A percentile compares a stretch with the other conserved stretches of the same genome.
Conservation (phyloP, 2,329 filamentous ascomycete species). For the Grosmannia clavigera region DNA sequence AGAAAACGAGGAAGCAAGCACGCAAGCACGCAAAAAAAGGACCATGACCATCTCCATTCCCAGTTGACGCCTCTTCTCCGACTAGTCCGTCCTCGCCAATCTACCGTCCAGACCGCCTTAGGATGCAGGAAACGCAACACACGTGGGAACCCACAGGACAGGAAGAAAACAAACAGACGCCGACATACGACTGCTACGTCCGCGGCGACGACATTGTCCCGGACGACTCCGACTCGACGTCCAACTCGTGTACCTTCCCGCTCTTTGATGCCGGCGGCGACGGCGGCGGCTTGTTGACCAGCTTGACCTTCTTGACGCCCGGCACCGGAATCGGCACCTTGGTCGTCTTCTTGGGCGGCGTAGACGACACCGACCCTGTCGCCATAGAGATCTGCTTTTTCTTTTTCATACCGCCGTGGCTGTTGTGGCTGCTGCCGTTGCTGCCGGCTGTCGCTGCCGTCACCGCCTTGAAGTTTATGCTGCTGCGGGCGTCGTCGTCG, state of each 20-base stretch:
- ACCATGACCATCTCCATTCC: not conserved
- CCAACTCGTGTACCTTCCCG: slow-evolving; percentile 31
- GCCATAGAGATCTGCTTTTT: slow-evolving; percentile 8
- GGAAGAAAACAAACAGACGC: too few species aligned
- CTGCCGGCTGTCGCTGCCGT: not conserved
- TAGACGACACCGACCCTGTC: slow-evolving; percentile 21
- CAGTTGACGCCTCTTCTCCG: not conserved
- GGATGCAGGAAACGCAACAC: too few species aligned
- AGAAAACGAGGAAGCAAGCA: not conserved
- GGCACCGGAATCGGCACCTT: slow-evolving; percentile 29
- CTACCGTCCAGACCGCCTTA: too few species aligned
- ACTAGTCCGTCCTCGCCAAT: not conserved
- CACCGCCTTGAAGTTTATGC: slow-evolving; percentile 6
- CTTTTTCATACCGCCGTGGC: slow-evolving; percentile 6
- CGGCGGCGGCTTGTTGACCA: slow-evolving; percentile 26
- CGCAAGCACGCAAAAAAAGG: not conserved
- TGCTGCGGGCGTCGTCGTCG: slow-evolving; percentile 4
- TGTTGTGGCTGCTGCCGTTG: not conserved
- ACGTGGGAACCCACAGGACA: not conserved
- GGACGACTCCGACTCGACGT: slow-evolving; percentile 41
- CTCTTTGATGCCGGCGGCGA: slow-evolving; percentile 37
- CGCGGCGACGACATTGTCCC: slow-evolving; percentile 43
- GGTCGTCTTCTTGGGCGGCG: slow-evolving; percentile 29
- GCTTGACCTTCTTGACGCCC: slow-evolving; percentile 31
- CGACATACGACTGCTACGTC: not conserved